These are phyloP conservation scores for Breynia disticha DNA, from an alignment of 441 rosid species.

Conservation along the genomic window DNA sequence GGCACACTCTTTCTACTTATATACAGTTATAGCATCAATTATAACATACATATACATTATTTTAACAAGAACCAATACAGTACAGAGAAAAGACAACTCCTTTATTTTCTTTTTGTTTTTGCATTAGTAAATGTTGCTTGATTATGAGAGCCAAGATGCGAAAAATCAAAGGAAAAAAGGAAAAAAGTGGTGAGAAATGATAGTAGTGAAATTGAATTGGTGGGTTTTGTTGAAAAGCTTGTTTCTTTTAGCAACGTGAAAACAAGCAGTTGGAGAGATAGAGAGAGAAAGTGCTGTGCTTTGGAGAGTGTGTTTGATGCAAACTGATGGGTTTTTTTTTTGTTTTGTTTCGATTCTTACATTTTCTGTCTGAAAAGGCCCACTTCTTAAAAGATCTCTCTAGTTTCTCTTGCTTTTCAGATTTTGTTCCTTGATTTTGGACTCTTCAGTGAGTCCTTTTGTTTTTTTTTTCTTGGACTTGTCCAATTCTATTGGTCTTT, in stretches of 20 bases:
- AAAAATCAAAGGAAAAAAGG: too few relatives aligned
- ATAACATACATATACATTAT: neutral
- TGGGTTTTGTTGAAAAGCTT: slow-evolving; percentile 50
- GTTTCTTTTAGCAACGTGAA: slow-evolving; percentile 27
- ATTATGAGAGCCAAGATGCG: neutral
- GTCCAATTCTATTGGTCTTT: slow-evolving; percentile 28
- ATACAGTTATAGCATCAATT: neutral
- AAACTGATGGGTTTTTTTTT: slow-evolving; percentile 34
- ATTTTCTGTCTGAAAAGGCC: slow-evolving; percentile 30
- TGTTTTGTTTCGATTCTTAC: neutral
- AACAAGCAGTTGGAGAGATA: slow-evolving; percentile 8
- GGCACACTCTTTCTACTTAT: slow-evolving; percentile 54
- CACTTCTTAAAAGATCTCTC: slow-evolving; percentile 36
- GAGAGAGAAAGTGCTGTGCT: slow-evolving; percentile 17
- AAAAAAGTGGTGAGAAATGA: too few relatives aligned
- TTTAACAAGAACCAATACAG: neutral
- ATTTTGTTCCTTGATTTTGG: slow-evolving; percentile 48
- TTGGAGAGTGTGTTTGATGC: slow-evolving; percentile 45
- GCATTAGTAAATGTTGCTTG: neutral
- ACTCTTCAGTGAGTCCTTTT: slow-evolving; percentile 7
- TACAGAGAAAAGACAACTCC: slow-evolving; percentile 8
- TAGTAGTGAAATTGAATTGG: too few relatives aligned
- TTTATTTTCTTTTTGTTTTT: slow-evolving; percentile 9
- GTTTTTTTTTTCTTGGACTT: neutral
- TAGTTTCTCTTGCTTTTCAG: slow-evolving; percentile 35